phyloP scores from a whole-genome alignment of 2,329 filamentous ascomycete genomes.

The Microdochium nivale region DNA sequence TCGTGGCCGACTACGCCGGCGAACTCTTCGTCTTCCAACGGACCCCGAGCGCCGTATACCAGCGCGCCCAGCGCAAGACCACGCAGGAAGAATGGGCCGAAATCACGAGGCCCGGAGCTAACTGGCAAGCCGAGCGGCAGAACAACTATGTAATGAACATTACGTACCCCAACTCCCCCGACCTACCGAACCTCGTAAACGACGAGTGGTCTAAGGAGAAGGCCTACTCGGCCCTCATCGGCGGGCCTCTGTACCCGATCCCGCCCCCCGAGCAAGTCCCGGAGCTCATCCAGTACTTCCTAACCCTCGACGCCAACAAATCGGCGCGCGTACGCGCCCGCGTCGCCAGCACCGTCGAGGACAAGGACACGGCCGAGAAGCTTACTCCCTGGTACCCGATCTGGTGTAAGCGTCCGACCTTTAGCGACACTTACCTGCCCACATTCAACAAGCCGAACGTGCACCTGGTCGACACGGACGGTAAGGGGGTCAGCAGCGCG shows the following conservation, averaged over 20 bases:
- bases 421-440: conserved; percentile 50
- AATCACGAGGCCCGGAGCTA: conserved; percentile 24
- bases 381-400: conserved; percentile 52
- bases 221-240: conserved; percentile 28
- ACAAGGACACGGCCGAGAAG: conserved; percentile 37
- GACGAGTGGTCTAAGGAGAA: conserved; percentile 38
- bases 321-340: conserved; percentile 35
- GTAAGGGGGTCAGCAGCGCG: conserved; percentile 37
- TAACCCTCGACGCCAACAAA: conserved; percentile 30
- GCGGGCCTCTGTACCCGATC: conserved; percentile 18
- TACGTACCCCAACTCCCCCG: conserved; percentile 21
- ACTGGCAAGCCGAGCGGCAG: conserved; percentile 40
- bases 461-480: conserved; percentile 49
- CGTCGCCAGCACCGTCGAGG: conserved; percentile 41
- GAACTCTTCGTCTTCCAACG: conserved; percentile 49
- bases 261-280: conserved; percentile 25
- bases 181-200: conserved; percentile 30
- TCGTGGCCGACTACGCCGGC: conserved; percentile 35
- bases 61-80: conserved; percentile 13
- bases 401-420: conserved; percentile 57
- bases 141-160: conserved; percentile 33
- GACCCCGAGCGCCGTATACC: conserved; percentile 29
- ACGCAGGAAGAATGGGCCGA: conserved; percentile 30
- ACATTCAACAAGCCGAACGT: conserved; percentile 52
- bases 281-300: conserved; percentile 24